Base-by-base conservation (phyloP, 306 rosid species). In the Oxytropis ochrocephala region DNA sequence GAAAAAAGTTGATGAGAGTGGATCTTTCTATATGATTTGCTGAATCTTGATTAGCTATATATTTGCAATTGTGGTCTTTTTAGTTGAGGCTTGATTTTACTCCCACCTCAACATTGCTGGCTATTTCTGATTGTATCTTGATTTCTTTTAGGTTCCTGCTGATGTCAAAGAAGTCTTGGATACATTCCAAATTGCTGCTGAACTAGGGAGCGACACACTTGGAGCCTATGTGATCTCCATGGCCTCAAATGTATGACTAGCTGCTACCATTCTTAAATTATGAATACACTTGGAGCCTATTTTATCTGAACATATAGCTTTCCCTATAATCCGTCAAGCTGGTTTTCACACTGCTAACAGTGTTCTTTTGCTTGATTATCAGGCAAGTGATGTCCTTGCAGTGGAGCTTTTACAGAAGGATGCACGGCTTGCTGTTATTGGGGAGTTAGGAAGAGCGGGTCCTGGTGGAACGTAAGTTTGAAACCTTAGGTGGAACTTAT, bases 381-480 rank as follows among this genome's bases (percentile, higher is more conserved):
- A 93, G 98, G 96, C 96, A 68, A 93, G 96, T 76, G 98, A 93
- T 67, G 96, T 90, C 67, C 98, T 93, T 65, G 96, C 98, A 7
- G 96, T 93, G 27, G 98, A 93, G 88, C 96, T 93, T 80, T 74
- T 93, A 64, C 98, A 90, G 85, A 93, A 93, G 76, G 96, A 93
- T 79, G 93, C 98, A 52, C 85, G 93, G 56, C 96, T 90, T 57
- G 80, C 96, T 68, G 91, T 89, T 57, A 79, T 76, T 62, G 98
- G 98, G 71, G 93, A 88, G 78, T 60, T 71, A 32, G 98, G 96
- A 82, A 85, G 86, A 81, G 81, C 93, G 18, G 19, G 98, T 82
- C 85, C 91, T 58, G 96, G 90, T 58, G 96, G 96, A 83, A 88
- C 90, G 98, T 92, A 82, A 85, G 95, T 82, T 55, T 48, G 42